A percentile compares a stretch with the other conserved stretches of the same genome.
Conservation (phyloP, 208 protist species). For the Herpetomonas tarakana region DNA sequence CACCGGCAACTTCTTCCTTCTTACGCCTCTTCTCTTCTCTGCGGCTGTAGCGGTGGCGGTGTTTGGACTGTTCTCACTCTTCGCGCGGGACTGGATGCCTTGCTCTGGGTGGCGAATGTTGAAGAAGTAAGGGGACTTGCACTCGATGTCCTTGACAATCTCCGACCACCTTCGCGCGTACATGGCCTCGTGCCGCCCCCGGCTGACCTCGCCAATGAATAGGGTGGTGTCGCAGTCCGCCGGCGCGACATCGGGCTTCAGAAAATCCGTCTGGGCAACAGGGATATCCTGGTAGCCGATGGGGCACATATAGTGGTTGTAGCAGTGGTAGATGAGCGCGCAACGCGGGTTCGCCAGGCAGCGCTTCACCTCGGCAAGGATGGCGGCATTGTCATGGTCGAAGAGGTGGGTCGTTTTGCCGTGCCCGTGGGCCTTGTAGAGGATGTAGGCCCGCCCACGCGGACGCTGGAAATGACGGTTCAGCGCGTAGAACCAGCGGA, state of each 20-base stretch:
- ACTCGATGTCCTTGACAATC: constrained; percentile 83
- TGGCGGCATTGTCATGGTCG: constrained; percentile 42
- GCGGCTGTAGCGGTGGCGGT: not conserved
- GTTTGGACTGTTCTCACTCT: constrained; percentile 22
- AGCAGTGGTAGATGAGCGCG: constrained; percentile 91
- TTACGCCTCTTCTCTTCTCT: not conserved
- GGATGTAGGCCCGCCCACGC: constrained; percentile 53
- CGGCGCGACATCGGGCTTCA: constrained; percentile 37
- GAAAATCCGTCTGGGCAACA: constrained; percentile 61
- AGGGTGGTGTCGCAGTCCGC: constrained; percentile 72
- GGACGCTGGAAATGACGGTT: constrained; percentile 66
- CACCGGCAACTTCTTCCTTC: not conserved
- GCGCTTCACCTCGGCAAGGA: constrained; percentile 59
- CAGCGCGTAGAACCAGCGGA: constrained; percentile 90
- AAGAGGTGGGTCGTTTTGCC: constrained; percentile 59
- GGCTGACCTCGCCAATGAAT: constrained; percentile 89
- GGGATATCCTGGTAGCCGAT: constrained; percentile 90
- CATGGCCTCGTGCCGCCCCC: constrained; percentile 80
- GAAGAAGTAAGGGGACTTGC: constrained; percentile 68
- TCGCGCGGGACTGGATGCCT: constrained; percentile 61
- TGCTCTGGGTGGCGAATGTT: constrained; percentile 88
- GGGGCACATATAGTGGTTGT: constrained; percentile 94
- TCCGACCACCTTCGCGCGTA: constrained; percentile 82
- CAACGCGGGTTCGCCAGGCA: constrained; percentile 65
- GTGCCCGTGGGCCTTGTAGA: constrained; percentile 83